Conservation (phyloP, 2,329 filamentous ascomycete species). For the Zasmidium angulare region DNA sequence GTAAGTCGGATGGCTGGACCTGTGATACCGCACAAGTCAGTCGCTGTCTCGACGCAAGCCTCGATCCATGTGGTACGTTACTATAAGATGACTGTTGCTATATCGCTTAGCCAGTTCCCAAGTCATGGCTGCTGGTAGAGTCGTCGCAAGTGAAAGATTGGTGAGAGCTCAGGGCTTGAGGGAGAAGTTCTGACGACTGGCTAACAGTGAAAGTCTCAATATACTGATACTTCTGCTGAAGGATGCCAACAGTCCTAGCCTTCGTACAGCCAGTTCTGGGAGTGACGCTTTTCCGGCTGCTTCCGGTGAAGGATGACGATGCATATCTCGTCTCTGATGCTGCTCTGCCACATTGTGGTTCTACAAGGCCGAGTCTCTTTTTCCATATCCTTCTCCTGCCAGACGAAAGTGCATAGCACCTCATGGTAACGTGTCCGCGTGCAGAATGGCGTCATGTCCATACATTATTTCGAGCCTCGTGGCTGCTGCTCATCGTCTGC, state of each 20-base stretch:
- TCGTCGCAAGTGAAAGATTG: neutral
- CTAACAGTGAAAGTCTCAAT: neutral
- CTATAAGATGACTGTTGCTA: constrained; percentile 42
- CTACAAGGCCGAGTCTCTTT: too few species aligned
- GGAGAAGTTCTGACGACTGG: neutral
- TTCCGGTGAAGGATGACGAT: neutral
- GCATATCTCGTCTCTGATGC: neutral
- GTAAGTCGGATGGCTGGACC: constrained; percentile 51
- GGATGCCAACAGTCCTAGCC: neutral
- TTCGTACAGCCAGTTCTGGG: neutral
- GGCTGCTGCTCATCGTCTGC: too few species aligned
- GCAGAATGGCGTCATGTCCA: too few species aligned
- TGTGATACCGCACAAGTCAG: neutral
- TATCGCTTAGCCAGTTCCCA: constrained; percentile 16
- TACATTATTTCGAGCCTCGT: too few species aligned
- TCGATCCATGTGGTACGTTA: neutral
- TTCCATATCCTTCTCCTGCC: too few species aligned
- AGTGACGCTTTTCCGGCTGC: neutral
- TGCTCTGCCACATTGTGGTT: neutral
- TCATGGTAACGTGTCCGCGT: too few species aligned
- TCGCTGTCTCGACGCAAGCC: neutral
- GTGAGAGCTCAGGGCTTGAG: too few species aligned
- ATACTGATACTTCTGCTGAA: neutral
- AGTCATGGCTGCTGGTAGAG: constrained; percentile 7
- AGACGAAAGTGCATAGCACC: too few species aligned